phyloP scores from a whole-genome alignment of 176 grass and related monocot genomes.

The Avena atlantica region DNA sequence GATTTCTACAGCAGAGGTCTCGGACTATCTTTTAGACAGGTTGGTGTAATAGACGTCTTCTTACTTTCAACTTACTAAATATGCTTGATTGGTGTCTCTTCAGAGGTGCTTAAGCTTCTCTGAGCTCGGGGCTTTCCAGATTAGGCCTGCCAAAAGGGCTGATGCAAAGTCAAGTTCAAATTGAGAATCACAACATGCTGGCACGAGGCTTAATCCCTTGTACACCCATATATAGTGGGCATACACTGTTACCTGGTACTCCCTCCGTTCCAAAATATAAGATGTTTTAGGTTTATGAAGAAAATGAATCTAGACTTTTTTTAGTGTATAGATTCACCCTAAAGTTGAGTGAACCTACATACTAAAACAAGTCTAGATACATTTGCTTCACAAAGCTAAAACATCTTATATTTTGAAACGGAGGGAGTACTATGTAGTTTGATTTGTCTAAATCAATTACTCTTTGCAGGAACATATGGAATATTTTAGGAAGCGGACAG shows the following conservation, averaged over 20 bases:
- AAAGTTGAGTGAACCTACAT: no score
- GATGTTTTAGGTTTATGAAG: no score
- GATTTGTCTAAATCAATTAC: constrained; percentile 26
- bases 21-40: constrained; percentile 65
- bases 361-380: no score
- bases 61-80: constrained; percentile 23
- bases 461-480: constrained; percentile 74
- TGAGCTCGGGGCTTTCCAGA: neutral
- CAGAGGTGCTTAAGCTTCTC: neutral
- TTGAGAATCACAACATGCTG: constrained; percentile 17
- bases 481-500: constrained; percentile 82
- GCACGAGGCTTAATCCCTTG: constrained; percentile 5
- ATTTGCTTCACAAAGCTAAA: no score
- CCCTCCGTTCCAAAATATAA: no score
- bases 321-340: no score
- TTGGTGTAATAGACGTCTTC: constrained; percentile 36
- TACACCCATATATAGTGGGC: neutral
- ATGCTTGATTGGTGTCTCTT: constrained; percentile 13
- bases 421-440: constrained; percentile 30
- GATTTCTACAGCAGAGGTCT: constrained; percentile 80
- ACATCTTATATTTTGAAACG: no score
- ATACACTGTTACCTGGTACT: neutral
- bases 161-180: neutral
- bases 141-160: neutral
- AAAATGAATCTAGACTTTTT: no score